Conservation (phyloP, 495 filamentous ascomycete genomes). For the Penicillium canescens region DNA sequence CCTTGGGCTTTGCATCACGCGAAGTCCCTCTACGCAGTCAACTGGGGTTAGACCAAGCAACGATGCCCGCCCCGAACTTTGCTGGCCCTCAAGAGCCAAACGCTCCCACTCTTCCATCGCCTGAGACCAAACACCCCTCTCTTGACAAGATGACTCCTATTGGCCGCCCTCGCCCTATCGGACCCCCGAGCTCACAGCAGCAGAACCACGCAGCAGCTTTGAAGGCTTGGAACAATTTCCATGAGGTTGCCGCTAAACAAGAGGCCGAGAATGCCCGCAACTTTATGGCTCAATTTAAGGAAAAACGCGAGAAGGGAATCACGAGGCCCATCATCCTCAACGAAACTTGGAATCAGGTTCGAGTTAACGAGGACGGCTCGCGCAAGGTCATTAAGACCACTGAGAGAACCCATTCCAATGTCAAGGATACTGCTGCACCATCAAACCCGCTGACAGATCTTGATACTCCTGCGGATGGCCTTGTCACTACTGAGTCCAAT, state of each 20-base stretch:
- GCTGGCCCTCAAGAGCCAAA: conserved; percentile 33
- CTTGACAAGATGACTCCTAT: conserved; percentile 42
- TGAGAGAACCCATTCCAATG: conserved; percentile 19
- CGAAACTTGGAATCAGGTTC: conserved; percentile 64
- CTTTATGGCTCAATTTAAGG: conserved; percentile 45
- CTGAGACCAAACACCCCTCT: conserved; percentile 36
- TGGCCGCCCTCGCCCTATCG: conserved; percentile 51
- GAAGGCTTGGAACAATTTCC: conserved; percentile 53
- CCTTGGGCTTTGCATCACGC: conserved; percentile 48
- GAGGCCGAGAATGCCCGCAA: conserved; percentile 45
- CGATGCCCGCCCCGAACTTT: conserved; percentile 36
- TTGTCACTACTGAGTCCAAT: conserved; percentile 26
- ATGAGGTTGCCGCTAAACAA: conserved; percentile 38
- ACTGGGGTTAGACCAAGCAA: conserved; percentile 39
- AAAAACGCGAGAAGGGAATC: conserved; percentile 31
- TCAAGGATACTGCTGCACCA: conserved; percentile 24
- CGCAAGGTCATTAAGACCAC: conserved; percentile 40
- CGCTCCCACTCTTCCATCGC: conserved; percentile 34
- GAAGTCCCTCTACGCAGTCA: conserved; percentile 42
- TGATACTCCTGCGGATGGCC: conserved; percentile 36
- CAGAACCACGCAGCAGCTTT: conserved; percentile 27
- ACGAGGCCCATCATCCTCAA: conserved; percentile 34
- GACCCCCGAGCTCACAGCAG: conserved; percentile 48
- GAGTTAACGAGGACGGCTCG: conserved; percentile 35
- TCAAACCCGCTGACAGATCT: conserved; percentile 36